Conservation (phyloP, 768 basidiomycete species). For the Gloeostereum incarnatum region DNA sequence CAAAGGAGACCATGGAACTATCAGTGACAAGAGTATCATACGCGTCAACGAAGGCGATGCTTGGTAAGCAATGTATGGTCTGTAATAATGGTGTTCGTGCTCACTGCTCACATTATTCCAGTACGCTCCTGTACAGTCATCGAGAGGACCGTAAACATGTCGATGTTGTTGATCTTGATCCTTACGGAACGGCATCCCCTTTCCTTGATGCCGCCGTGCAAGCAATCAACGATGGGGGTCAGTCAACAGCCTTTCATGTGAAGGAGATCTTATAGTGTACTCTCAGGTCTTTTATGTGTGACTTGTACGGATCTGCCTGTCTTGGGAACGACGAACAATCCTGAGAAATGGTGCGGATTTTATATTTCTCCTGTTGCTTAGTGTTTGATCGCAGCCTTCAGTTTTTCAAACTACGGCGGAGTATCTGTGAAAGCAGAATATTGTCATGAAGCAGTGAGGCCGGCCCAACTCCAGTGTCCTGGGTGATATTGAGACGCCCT, state of each 20-base stretch:
- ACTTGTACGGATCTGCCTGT: slow-evolving; percentile 97
- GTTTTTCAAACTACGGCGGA: slow-evolving; percentile 94
- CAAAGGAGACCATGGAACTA: slow-evolving; percentile 8
- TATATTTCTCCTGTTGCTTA: neutral
- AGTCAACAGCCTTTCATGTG: slow-evolving; percentile 10
- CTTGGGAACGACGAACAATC: slow-evolving; percentile 86
- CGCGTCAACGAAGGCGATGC: slow-evolving; percentile 90
- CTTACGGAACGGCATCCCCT: slow-evolving; percentile 94
- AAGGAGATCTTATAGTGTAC: too few relatives aligned
- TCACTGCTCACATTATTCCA: slow-evolving; percentile 17
- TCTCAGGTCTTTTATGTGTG: slow-evolving; percentile 77
- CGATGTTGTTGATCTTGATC: slow-evolving; percentile 96
- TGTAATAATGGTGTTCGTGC: neutral
- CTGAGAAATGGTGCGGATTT: slow-evolving; percentile 81
- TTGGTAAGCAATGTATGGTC: slow-evolving; percentile 42
- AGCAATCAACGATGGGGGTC: slow-evolving; percentile 80
- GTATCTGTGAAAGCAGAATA: slow-evolving; percentile 88
- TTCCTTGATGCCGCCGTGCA: slow-evolving; percentile 96
- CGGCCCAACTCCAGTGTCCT: neutral
- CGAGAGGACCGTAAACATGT: slow-evolving; percentile 66
- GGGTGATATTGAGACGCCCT: slow-evolving; percentile 1
- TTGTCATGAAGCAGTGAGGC: slow-evolving; percentile 80
- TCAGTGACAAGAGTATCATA: slow-evolving; percentile 39
- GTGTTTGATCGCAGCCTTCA: slow-evolving; percentile 17
- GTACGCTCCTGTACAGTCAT: slow-evolving; percentile 86